These are phyloP conservation scores for Nemania diffusa DNA, from an alignment of 2,329 filamentous ascomycete species.

Conservation along the genomic window DNA sequence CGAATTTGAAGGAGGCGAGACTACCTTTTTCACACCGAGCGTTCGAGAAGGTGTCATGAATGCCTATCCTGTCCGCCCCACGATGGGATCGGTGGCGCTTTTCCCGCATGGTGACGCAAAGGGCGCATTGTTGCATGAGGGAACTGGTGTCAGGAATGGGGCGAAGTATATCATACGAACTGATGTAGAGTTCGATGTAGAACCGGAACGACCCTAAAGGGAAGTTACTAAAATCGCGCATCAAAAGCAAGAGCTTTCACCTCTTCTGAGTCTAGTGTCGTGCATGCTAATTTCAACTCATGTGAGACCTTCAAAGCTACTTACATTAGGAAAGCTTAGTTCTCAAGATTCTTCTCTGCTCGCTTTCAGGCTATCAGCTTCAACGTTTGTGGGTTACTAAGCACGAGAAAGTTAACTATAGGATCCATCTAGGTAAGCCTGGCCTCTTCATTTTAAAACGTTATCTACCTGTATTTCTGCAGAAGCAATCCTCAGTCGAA, in stretches of 20 bases:
- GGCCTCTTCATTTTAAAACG: too few relatives aligned
- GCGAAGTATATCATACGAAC: conserved; percentile 76
- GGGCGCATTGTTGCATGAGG: conserved; percentile 74
- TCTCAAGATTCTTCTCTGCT: background rate
- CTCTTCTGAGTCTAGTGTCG: background rate
- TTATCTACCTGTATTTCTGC: too few relatives aligned
- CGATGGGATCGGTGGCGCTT: conserved; percentile 74
- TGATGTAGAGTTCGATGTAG: conserved; percentile 76
- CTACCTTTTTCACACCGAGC: conserved; percentile 75
- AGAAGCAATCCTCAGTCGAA: too few relatives aligned
- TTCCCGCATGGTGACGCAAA: conserved; percentile 76
- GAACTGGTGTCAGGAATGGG: conserved; percentile 74
- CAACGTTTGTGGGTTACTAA: too few relatives aligned
- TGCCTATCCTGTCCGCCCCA: conserved; percentile 73
- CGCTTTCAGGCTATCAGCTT: too few relatives aligned
- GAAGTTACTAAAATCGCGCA: background rate
- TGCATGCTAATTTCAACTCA: background rate
- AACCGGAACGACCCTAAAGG: conserved; percentile 14
- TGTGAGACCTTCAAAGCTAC: background rate
- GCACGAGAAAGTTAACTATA: too few relatives aligned
- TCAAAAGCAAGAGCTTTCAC: background rate
- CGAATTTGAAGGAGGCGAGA: conserved; percentile 77
- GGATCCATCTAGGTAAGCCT: too few relatives aligned
- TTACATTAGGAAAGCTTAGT: background rate
- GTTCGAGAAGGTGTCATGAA: conserved; percentile 73